Conservation (phyloP, 2,329 filamentous ascomycete genomes). For the Monosporascus sp. region DNA sequence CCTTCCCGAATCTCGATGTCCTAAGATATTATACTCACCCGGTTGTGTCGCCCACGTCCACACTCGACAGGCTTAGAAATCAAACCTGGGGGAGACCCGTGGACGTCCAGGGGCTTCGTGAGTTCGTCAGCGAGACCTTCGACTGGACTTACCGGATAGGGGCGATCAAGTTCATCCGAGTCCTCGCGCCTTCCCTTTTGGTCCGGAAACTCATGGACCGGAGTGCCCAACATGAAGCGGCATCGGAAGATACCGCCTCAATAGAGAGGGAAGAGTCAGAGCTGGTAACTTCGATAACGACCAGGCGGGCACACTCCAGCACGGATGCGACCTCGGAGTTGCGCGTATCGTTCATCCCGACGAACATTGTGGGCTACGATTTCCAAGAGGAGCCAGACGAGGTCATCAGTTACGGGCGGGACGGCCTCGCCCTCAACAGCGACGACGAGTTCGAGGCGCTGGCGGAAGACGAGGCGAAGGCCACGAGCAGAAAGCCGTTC, state of each 20-base stretch:
- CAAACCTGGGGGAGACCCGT: conserved; percentile 60
- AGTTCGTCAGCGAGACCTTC: conserved; percentile 74
- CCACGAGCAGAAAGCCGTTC: conserved; percentile 39
- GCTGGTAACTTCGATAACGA: conserved; percentile 62
- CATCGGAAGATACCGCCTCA: conserved; percentile 25
- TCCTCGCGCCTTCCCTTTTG: conserved; percentile 72
- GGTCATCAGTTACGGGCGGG: conserved; percentile 43
- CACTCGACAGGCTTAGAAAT: conserved; percentile 48
- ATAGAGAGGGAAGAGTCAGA: conserved; percentile 41
- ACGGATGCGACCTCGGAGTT: conserved; percentile 74
- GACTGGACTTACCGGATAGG: conserved; percentile 78
- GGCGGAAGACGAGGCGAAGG: conserved; percentile 17
- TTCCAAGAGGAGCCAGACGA: conserved; percentile 67
- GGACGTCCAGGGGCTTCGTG: conserved; percentile 61
- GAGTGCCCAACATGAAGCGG: conserved; percentile 24
- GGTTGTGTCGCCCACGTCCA: conserved; percentile 61
- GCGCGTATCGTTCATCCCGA: conserved; percentile 71
- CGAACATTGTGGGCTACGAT: conserved; percentile 72
- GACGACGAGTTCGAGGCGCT: conserved; percentile 56
- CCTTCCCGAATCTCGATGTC: conserved; percentile 75
- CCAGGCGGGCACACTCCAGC: conserved; percentile 62
- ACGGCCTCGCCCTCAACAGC: conserved; percentile 55
- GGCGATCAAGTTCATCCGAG: conserved; percentile 77
- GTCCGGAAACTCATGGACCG: conserved; percentile 50
- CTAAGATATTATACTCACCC: conserved; percentile 86